phyloP scores from a whole-genome alignment of 768 basidiomycete genomes.

The Termitomyces sp. region DNA sequence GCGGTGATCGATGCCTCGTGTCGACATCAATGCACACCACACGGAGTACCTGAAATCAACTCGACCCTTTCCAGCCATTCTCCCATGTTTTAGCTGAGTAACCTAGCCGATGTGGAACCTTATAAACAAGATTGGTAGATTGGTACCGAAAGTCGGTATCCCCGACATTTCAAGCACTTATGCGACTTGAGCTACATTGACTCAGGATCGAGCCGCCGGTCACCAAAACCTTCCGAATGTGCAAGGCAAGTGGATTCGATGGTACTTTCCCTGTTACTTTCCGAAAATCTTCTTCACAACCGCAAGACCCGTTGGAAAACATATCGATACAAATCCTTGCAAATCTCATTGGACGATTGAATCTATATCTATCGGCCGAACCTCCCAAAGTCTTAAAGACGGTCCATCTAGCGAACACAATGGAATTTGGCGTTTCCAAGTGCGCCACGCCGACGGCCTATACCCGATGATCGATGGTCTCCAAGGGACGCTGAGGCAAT shows the following conservation, averaged over 20 bases:
- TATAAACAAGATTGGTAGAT: not conserved
- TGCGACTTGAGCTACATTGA: not conserved
- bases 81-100: too few relatives aligned
- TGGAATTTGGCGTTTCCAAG: not conserved
- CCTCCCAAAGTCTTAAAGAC: not conserved
- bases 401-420: not conserved
- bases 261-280: not conserved
- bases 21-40: not conserved
- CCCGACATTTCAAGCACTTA: not conserved
- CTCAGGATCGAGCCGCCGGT: not conserved
- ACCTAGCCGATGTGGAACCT: not conserved
- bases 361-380: not conserved
- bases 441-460: not conserved
- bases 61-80: not conserved
- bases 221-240: not conserved
- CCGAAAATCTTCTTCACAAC: not conserved
- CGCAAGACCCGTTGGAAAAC: not conserved
- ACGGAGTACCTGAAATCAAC: not conserved
- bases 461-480: slow-evolving; percentile 1
- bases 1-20: not conserved
- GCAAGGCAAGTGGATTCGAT: not conserved
- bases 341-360: not conserved
- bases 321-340: not conserved
- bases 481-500: not conserved
- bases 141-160: not conserved